phyloP scores from a whole-genome alignment of 139 green algal genomes.

The Coelastrella sp. region DNA sequence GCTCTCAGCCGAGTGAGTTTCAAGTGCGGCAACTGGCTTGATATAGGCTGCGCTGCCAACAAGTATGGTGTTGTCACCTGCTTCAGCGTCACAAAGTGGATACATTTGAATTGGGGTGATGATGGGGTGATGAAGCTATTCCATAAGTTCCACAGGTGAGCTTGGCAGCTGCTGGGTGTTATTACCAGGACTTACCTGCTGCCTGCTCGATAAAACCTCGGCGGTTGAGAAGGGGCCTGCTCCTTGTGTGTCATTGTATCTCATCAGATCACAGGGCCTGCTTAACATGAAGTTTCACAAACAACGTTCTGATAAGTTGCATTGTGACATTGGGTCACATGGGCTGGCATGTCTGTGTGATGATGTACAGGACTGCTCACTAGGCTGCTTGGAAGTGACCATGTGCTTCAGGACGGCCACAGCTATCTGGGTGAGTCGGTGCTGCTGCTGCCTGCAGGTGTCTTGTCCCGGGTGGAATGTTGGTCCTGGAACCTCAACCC shows the following conservation, averaged over 20 bases:
- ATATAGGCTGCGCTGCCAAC: neutral
- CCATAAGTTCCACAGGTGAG: constrained; percentile 51
- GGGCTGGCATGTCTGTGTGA: too few species aligned
- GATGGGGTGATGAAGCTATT: constrained; percentile 82
- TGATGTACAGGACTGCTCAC: too few species aligned
- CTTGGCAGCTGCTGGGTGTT: neutral
- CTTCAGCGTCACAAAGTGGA: constrained; percentile 94
- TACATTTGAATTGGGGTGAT: constrained; percentile 93
- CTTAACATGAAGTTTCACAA: too few species aligned
- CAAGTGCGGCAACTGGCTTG: constrained; percentile 39
- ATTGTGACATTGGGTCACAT: too few species aligned
- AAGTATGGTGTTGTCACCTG: constrained; percentile 67
- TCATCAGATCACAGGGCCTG: too few species aligned
- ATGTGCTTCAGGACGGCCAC: too few species aligned
- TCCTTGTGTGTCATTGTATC: too few species aligned
- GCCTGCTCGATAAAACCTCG: too few species aligned
- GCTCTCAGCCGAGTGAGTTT: constrained; percentile 40
- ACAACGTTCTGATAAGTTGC: too few species aligned
- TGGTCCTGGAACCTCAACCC: constrained; percentile 94
- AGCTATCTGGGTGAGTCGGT: neutral
- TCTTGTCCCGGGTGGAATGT: constrained; percentile 75
- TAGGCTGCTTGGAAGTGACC: too few species aligned
- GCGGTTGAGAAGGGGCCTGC: too few species aligned
- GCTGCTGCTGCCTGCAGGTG: constrained; percentile 19
- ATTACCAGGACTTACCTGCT: too few species aligned